phyloP scores from a whole-genome alignment of 2,329 filamentous ascomycete genomes.

The Ophiocordyceps camponoti-leonardi region DNA sequence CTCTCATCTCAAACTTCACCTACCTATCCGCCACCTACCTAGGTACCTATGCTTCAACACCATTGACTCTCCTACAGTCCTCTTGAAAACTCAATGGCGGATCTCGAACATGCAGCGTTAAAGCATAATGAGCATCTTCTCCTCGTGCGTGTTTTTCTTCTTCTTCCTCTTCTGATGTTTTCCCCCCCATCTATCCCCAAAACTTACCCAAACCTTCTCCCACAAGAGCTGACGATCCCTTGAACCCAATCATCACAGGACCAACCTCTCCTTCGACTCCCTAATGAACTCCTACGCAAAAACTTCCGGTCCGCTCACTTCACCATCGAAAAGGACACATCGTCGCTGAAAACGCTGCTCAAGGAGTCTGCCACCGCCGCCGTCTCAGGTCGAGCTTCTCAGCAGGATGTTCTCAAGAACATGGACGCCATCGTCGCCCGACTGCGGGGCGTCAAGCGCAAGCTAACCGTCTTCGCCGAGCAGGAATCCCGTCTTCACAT shows the following conservation, averaged over 20 bases:
- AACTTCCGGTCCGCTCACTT: conserved; percentile 82
- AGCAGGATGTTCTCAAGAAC: conserved; percentile 58
- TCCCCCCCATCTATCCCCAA: not conserved
- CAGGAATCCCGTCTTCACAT: conserved; percentile 65
- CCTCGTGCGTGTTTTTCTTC: conserved; percentile 29
- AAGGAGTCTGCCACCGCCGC: conserved; percentile 50
- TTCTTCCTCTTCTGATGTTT: not conserved
- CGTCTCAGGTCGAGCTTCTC: conserved; percentile 40
- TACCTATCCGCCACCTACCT: too few species aligned
- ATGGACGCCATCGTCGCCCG: conserved; percentile 73
- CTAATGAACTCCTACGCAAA: conserved; percentile 80
- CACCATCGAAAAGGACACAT: conserved; percentile 54
- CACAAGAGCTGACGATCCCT: not conserved
- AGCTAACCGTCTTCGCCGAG: conserved; percentile 58
- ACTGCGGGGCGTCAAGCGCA: conserved; percentile 77
- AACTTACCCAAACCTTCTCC: not conserved
- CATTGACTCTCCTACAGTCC: too few species aligned
- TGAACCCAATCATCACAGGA: conserved; percentile 37
- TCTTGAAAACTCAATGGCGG: conserved; percentile 28
- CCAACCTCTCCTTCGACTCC: conserved; percentile 82
- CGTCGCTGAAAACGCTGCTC: conserved; percentile 41
- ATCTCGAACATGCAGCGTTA: conserved; percentile 46
- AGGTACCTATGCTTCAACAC: too few species aligned
- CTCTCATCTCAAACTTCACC: too few species aligned
- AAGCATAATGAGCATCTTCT: conserved; percentile 62